These are phyloP conservation scores for Parasitella parasitica DNA, from an alignment of 371 early-diverging fungal genomes.

Conservation along the genomic window DNA sequence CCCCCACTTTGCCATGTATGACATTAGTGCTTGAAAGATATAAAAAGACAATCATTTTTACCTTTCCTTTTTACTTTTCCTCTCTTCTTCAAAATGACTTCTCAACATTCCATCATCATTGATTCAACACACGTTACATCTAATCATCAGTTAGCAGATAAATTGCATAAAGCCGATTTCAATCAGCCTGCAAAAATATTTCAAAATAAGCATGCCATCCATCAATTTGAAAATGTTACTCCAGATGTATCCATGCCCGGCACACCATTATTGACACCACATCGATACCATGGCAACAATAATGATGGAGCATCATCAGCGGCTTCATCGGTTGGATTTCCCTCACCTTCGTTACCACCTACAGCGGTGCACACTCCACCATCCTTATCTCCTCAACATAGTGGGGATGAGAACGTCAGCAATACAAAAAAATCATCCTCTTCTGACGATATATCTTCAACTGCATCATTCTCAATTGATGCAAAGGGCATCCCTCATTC, in stretches of 20 bases:
- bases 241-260: conserved; percentile 40
- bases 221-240: conserved; percentile 42
- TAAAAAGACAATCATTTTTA: neutral
- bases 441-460: neutral
- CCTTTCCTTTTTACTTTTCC: neutral
- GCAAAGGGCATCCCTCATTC: conserved; percentile 2
- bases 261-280: conserved; percentile 15
- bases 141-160: conserved; percentile 3
- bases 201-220: conserved; percentile 27
- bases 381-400: conserved; percentile 19
- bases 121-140: conserved; percentile 6
- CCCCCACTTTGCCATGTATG: neutral
- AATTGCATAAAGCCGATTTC: conserved; percentile 30
- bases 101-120: conserved; percentile 10
- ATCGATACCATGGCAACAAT: neutral
- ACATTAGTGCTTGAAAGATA: neutral
- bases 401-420: conserved; percentile 4
- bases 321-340: conserved; percentile 6
- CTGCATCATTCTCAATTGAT: neutral
- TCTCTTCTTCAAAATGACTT: conserved; percentile 7
- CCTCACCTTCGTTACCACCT: conserved; percentile 15
- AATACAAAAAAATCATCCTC: neutral
- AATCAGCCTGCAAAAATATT: conserved; percentile 38
- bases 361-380: conserved; percentile 22
- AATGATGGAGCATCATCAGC: conserved; percentile 8